A percentile compares a stretch with the other conserved stretches of the same genome.
Evolutionary conservation across 371 early-diverging fungal species (phyloP).

Genomic region (Mortierella sp.): DNA sequence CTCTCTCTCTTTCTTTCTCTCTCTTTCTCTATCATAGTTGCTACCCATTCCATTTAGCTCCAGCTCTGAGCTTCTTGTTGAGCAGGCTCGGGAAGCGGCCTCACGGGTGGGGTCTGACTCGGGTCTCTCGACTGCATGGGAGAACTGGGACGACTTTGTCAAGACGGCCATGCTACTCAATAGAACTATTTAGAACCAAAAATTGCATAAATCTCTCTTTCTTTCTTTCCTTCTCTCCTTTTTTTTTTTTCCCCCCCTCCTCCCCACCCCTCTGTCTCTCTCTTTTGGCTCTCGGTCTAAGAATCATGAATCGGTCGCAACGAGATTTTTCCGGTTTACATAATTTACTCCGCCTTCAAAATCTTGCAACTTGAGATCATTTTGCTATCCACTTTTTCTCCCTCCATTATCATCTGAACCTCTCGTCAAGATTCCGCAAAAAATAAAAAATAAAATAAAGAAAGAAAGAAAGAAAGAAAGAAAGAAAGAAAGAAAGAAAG

Average conservation of each 20-base stretch:
- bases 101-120: not conserved
- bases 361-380: not conserved
- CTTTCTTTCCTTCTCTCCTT: conserved; percentile 2
- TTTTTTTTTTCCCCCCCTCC: conserved; percentile 1
- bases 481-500: not conserved
- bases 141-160: too few species aligned
- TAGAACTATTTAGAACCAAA: too few species aligned
- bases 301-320: not conserved
- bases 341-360: not conserved
- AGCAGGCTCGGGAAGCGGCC: not conserved
- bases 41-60: not conserved
- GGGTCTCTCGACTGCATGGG: not conserved
- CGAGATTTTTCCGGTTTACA: too few species aligned
- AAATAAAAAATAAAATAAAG: not conserved
- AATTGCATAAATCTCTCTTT: conserved; percentile 7
- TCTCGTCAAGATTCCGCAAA: not conserved
- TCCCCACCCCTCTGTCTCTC: conserved; percentile 1
- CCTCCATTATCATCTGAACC: conserved; percentile 1
- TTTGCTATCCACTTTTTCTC: not conserved
- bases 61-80: not conserved
- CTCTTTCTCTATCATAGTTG: too few species aligned
- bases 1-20: too few species aligned
- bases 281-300: not conserved
- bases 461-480: not conserved
- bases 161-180: too few species aligned